Base-by-base conservation (phyloP, 306 rosid genomes). In the Cyamopsis tetragonoloba region DNA sequence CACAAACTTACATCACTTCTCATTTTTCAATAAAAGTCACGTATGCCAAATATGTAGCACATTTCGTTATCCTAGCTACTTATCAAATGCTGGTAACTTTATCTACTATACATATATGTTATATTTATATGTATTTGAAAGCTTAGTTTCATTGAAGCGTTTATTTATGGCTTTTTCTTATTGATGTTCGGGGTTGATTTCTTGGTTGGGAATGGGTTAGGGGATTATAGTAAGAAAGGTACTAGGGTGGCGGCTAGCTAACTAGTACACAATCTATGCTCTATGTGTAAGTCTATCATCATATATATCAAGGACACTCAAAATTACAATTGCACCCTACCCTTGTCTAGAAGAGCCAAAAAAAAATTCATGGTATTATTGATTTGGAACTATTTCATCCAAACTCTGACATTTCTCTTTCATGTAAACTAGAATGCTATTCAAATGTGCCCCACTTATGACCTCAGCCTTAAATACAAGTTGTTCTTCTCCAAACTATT, bases 401-500 rank as follows among this genome's bases (percentile, higher is more conserved):
- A 27, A n/a, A 69, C 43, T 66, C 64, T 39, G 41, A 63, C 63
- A 69, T 55, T 68, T 80, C 50, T 71, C 50, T 80, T 75, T 78
- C 79, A 67, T 80, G 64, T 42, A 44, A 58, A 68, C 70, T 75
- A 69, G 58, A 56, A 18, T 54, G 57, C 61, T 71, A 72, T 76
- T 54, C 49, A 64, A 71, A 56, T 80, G 74, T 72, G 86, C 65
- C 78, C 79, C 75, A 84, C 84, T 73, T 70, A 19, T 54, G 62
- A 75, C 71, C 74, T 75, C 80, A 55, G 43, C 87, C 80, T 9
- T 39, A 75, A 81, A 70, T 73, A 75, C 86, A 65, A 83, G 32
- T 43, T 79, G 50, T 56, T 63, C 68, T 76, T 71, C 32, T 68
- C 62, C 80, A 71, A 15, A 46, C 51, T 78, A 9, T 46, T 64